Percentiles rank a stretch among this genome's conserved stretches.
Evolutionary conservation across 306 rosid species (phyloP).

Genomic region (Cucumis melo): DNA sequence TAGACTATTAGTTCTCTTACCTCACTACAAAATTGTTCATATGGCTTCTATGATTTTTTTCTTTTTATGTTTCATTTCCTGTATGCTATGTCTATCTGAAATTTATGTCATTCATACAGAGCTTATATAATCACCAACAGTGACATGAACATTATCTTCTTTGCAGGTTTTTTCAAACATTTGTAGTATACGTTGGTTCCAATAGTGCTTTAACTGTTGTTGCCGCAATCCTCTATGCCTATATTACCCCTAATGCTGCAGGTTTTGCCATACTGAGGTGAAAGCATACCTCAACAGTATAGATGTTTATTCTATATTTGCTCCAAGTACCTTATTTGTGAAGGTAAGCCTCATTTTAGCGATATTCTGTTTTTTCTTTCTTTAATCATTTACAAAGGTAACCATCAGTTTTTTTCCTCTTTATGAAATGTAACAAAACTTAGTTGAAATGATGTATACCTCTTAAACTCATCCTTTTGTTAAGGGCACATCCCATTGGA

Average conservation of each 20-base stretch:
- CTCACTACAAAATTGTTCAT: too few species aligned
- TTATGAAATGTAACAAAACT: neutral
- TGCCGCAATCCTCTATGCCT: conserved; percentile 56
- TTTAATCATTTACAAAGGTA: neutral
- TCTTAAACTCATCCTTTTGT: neutral
- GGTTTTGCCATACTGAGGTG: conserved; percentile 83
- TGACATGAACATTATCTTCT: too few species aligned
- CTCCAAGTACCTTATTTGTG: conserved; percentile 70
- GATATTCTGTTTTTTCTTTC: neutral
- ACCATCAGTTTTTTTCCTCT: too few species aligned
- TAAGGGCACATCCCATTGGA: neutral
- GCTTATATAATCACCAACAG: too few species aligned
- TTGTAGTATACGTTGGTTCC: too few species aligned
- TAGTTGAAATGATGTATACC: neutral
- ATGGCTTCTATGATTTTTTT: too few species aligned
- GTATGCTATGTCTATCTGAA: too few species aligned
- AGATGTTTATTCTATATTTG: conserved; percentile 59
- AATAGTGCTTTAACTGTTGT: conserved; percentile 42
- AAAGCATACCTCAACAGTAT: conserved; percentile 82
- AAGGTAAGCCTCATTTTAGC: conserved; percentile 32
- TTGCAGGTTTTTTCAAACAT: too few species aligned
- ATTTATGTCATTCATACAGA: too few species aligned
- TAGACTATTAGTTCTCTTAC: neutral
- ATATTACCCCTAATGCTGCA: conserved; percentile 65
- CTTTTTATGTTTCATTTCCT: too few species aligned